Percentiles rank a stretch among this genome's conserved stretches.
Conservation (phyloP, 495 filamentous ascomycete species). For the Podospora pseudopauciseta region DNA sequence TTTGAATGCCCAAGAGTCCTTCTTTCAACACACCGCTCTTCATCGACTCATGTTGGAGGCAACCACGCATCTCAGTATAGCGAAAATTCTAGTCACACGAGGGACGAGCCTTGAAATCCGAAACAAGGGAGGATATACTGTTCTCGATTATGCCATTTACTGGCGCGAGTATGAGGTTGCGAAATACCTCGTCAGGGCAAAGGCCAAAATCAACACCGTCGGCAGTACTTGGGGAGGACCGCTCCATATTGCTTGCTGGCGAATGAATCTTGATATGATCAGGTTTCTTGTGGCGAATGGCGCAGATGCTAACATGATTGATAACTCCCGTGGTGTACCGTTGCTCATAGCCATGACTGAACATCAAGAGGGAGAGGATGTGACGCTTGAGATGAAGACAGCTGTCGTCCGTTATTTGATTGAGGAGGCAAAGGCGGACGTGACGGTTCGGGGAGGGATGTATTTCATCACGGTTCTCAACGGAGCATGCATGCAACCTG, state of each 20-base stretch:
- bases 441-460: not conserved
- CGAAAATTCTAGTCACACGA: not conserved
- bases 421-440: not conserved
- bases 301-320: not conserved
- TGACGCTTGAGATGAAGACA: not conserved
- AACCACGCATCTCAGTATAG: not conserved
- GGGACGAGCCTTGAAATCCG: not conserved
- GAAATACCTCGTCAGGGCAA: not conserved
- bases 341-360: not conserved
- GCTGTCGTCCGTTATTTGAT: not conserved
- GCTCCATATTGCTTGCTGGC: not conserved
- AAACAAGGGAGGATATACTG: not conserved
- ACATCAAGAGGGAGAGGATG: not conserved
- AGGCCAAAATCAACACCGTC: not conserved
- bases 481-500: not conserved
- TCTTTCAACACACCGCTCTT: not conserved
- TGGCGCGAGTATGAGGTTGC: not conserved
- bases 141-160: not conserved
- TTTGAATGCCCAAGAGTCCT: not conserved
- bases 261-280: not conserved
- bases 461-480: not conserved
- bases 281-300: not conserved
- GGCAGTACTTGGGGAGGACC: not conserved
- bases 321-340: not conserved
- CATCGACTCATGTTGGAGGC: not conserved